Evolutionary conservation across 768 basidiomycete species (phyloP).

Genomic region (Multifurca ochricompacta): DNA sequence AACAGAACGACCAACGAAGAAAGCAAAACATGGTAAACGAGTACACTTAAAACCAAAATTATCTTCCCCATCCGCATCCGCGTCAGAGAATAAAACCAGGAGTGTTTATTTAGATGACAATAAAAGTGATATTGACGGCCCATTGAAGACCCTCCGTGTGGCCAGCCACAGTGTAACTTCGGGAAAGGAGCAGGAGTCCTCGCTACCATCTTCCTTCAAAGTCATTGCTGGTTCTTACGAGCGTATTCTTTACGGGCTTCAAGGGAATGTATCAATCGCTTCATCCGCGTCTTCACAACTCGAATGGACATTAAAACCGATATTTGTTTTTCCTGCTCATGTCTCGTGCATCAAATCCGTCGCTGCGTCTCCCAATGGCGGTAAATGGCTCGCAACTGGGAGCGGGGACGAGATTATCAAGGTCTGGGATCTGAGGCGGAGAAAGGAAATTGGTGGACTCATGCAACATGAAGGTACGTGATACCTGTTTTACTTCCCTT

Average conservation of each 20-base stretch:
- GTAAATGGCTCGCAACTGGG: slow-evolving; percentile 94
- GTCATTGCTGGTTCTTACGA: slow-evolving; percentile 93
- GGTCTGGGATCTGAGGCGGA: slow-evolving; percentile 87
- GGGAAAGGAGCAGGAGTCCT: background rate
- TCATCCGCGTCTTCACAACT: slow-evolving; percentile 22
- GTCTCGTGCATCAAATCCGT: slow-evolving; percentile 88
- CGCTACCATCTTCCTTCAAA: slow-evolving; percentile 62
- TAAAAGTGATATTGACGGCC: slow-evolving; percentile 22
- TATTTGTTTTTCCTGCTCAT: slow-evolving; percentile 97
- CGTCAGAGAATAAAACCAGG: background rate
- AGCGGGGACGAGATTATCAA: slow-evolving; percentile 96
- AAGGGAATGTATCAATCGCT: slow-evolving; percentile 46
- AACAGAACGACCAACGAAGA: slow-evolving; percentile 12
- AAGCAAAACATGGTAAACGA: slow-evolving; percentile 1
- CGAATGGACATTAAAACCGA: slow-evolving; percentile 51
- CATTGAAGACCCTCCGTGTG: slow-evolving; percentile 15
- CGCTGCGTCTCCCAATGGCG: slow-evolving; percentile 79
- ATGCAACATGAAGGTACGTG: slow-evolving; percentile 98
- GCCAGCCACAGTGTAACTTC: slow-evolving; percentile 27
- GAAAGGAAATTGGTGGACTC: slow-evolving; percentile 90
- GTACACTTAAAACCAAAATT: background rate
- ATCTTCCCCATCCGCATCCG: background rate
- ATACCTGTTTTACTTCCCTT: slow-evolving; percentile 21
- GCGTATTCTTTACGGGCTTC: slow-evolving; percentile 86
- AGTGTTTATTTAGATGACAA: slow-evolving; percentile 17